Percentiles rank a stretch among this genome's conserved stretches.
These are phyloP conservation scores for Penicillium sp. DNA, from an alignment of 2,329 filamentous ascomycete species.

Conservation along the genomic window DNA sequence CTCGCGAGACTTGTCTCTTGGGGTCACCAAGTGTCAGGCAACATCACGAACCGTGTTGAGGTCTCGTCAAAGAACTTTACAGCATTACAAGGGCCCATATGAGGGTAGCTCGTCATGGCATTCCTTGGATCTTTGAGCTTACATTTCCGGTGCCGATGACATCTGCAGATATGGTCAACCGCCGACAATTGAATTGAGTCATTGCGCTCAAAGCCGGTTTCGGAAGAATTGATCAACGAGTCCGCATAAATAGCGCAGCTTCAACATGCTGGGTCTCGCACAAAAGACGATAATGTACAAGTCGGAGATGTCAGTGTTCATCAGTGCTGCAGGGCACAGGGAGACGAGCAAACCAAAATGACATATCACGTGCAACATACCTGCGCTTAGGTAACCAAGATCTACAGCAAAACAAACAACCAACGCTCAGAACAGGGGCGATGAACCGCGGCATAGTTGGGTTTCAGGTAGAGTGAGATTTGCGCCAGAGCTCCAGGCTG, in stretches of 20 bases:
- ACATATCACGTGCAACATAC: slow-evolving; percentile 6
- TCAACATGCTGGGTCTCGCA: not conserved
- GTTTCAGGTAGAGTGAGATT: slow-evolving; percentile 15
- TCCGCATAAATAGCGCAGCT: not conserved
- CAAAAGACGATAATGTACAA: not conserved
- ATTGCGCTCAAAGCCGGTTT: not conserved
- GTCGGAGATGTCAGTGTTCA: not conserved
- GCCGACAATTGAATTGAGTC: not conserved
- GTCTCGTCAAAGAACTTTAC: not conserved
- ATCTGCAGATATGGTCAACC: not conserved
- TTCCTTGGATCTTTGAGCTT: not conserved
- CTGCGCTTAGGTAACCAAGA: slow-evolving; percentile 13
- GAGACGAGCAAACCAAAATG: not conserved
- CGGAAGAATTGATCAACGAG: not conserved
- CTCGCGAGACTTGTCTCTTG: not conserved
- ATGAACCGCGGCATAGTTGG: not conserved
- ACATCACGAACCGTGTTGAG: not conserved
- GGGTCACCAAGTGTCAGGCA: not conserved
- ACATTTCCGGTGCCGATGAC: not conserved
- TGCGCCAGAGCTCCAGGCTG: not conserved
- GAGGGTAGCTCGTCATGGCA: not conserved
- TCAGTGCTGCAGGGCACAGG: not conserved
- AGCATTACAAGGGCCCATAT: not conserved
- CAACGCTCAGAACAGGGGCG: not conserved
- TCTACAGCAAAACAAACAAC: slow-evolving; percentile 18